Evolutionary conservation across 768 basidiomycete genomes (phyloP).

Genomic region (Leccinum disarticulatum): DNA sequence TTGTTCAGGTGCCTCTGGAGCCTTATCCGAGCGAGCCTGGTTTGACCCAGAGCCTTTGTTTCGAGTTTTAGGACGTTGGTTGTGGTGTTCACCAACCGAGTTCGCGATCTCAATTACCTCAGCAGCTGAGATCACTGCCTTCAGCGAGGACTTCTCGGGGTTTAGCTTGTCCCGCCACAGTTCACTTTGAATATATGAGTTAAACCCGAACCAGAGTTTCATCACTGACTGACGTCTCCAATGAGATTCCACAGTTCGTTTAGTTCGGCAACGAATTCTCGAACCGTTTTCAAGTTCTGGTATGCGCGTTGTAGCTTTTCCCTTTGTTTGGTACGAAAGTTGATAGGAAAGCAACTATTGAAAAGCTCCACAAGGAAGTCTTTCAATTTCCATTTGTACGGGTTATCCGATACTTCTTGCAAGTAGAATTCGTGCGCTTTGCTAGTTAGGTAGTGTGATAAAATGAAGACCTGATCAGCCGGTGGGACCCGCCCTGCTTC

Average conservation of each 20-base stretch:
- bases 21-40: background rate
- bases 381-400: background rate
- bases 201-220: background rate
- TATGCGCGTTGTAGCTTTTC: background rate
- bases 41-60: background rate
- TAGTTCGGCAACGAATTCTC: background rate
- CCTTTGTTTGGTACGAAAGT: background rate
- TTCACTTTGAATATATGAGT: background rate
- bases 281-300: background rate
- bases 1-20: too few relatives aligned
- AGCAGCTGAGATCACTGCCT: background rate
- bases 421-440: background rate
- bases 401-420: background rate
- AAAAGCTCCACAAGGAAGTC: background rate
- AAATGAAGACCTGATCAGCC: background rate
- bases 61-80: background rate
- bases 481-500: background rate
- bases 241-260: background rate
- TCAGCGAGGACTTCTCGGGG: background rate
- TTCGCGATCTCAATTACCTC: background rate
- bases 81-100: background rate
- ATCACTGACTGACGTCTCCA: background rate
- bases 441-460: background rate
- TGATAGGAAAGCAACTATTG: background rate
- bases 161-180: background rate